These are phyloP conservation scores for Candida multigemmis DNA, from an alignment of 805 yeast genomes.

Conservation along the genomic window DNA sequence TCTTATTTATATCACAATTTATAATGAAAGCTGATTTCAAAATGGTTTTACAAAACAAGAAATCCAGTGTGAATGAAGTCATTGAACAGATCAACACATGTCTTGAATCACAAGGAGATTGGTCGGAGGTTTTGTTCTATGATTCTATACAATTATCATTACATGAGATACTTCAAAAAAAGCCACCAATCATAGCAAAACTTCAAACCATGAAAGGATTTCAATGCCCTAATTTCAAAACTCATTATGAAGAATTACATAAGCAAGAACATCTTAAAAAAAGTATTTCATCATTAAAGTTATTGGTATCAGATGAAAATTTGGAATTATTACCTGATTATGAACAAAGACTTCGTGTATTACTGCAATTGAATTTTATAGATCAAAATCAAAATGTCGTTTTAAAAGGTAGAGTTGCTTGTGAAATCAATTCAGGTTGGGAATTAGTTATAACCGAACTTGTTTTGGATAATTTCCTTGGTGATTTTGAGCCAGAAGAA, in stretches of 20 bases:
- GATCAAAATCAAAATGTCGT: constrained; percentile 69
- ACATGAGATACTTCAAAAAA: constrained; percentile 27
- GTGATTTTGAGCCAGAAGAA: constrained; percentile 91
- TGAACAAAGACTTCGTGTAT: constrained; percentile 75
- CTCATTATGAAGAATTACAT: constrained; percentile 36
- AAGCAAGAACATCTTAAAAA: constrained; percentile 35
- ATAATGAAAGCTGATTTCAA: constrained; percentile 21
- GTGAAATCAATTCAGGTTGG: constrained; percentile 88
- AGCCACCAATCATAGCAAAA: constrained; percentile 20
- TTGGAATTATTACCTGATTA: constrained; percentile 88
- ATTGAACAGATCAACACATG: constrained; percentile 23
- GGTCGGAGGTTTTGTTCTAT: constrained; percentile 36
- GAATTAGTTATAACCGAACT: constrained; percentile 86
- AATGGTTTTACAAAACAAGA: constrained; percentile 25
- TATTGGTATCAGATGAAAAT: constrained; percentile 75
- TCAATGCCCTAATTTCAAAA: constrained; percentile 33
- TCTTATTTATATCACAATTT: constrained; percentile 37
- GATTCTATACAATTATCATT: constrained; percentile 20
- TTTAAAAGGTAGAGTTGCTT: constrained; percentile 87
- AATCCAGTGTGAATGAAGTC: constrained; percentile 25
- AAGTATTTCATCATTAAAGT: constrained; percentile 47
- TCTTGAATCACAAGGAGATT: constrained; percentile 27
- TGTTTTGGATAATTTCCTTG: constrained; percentile 82
- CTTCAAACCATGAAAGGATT: constrained; percentile 16
- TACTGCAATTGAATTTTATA: constrained; percentile 71